Base-by-base conservation (phyloP, 2,329 filamentous ascomycete species). In the Pseudogymnoascus sp. region DNA sequence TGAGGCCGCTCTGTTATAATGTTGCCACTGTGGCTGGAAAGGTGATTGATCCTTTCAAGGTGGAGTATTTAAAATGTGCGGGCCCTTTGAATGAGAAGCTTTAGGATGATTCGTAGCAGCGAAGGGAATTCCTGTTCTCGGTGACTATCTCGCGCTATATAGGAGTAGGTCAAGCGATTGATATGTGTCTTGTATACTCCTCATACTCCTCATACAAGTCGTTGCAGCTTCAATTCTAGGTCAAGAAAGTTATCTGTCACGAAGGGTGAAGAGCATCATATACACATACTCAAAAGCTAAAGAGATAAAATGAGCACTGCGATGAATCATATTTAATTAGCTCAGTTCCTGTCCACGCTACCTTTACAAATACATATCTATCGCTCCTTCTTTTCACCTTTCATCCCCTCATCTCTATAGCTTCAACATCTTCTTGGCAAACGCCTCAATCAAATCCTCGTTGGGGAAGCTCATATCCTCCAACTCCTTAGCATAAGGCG, bases 391-490 rank as follows among this genome's bases (percentile, higher is more conserved):
- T 33, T 25, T 33, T 55, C 49, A 9, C 25, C 49, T 33, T 55
- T 33, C 28, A 55, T n/a, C 23, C 28, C 63, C 16, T 45, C 38
- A 35, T 55, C 63, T 71, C 79, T 86, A 95, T 74, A 96, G 80
- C 69, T 86, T 85, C 74, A 99, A 82, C 71, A 97, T 82, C 86
- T 97, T 97, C 70, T 88, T 91, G 62, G 89, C 89, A 75, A 95
- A 93, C 71, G 89, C 81, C 76, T 91, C 88, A 74, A 99, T 97
- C 71, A 96, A 82, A 68, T 87, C 77, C 81, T 96, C 91, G 69
- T 88, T 90, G 60, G 95, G 95, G 88, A 99, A 99, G 72, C 83
- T 83, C 91, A 99, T 89, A 79, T 95, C 87, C 84, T 99, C 95
- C 63, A 99, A 85, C 75, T 91, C 90, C 78, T 88, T 83, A 64